Evolutionary conservation across 768 basidiomycete genomes (phyloP).

Genomic region (Collybia nuda): DNA sequence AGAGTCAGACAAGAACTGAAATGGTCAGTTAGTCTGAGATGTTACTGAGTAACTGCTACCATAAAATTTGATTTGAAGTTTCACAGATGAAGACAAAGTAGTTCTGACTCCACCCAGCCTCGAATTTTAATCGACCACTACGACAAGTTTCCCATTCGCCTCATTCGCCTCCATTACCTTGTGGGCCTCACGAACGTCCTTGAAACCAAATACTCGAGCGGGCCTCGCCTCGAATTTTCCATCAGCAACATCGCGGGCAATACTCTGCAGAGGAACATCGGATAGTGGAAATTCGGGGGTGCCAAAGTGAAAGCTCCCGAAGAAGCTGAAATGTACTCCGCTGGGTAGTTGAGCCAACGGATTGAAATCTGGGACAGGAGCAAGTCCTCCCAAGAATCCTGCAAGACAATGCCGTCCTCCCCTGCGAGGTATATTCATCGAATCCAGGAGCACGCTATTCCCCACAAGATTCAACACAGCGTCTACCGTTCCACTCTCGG

Average conservation of each 20-base stretch:
- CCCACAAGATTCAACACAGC: slow-evolving; percentile 20
- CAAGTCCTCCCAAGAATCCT: slow-evolving; percentile 20
- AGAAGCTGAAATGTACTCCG: slow-evolving; percentile 21
- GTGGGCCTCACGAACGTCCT: slow-evolving; percentile 17
- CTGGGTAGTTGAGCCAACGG: slow-evolving; percentile 19
- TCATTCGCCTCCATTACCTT: slow-evolving; percentile 13
- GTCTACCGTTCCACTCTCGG: slow-evolving; percentile 12
- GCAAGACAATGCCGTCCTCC: slow-evolving; percentile 16
- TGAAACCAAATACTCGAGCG: slow-evolving; percentile 12
- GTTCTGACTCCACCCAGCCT: too few relatives aligned
- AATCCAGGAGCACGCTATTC: slow-evolving; percentile 16
- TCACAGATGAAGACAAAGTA: too few relatives aligned
- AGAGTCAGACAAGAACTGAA: too few relatives aligned
- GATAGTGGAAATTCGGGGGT: slow-evolving; percentile 16
- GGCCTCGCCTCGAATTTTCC: slow-evolving; percentile 15
- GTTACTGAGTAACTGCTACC: too few relatives aligned
- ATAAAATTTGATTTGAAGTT: too few relatives aligned
- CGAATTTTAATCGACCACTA: slow-evolving; percentile 4
- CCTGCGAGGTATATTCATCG: slow-evolving; percentile 10
- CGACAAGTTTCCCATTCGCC: slow-evolving; percentile 18
- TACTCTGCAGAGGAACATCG: slow-evolving; percentile 15
- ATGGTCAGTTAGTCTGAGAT: too few relatives aligned
- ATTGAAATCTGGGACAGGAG: slow-evolving; percentile 14
- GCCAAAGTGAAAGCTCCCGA: slow-evolving; percentile 20
- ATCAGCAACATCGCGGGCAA: slow-evolving; percentile 8